phyloP scores from a whole-genome alignment of 768 basidiomycete genomes.

The Panaeolus papilionaceus region DNA sequence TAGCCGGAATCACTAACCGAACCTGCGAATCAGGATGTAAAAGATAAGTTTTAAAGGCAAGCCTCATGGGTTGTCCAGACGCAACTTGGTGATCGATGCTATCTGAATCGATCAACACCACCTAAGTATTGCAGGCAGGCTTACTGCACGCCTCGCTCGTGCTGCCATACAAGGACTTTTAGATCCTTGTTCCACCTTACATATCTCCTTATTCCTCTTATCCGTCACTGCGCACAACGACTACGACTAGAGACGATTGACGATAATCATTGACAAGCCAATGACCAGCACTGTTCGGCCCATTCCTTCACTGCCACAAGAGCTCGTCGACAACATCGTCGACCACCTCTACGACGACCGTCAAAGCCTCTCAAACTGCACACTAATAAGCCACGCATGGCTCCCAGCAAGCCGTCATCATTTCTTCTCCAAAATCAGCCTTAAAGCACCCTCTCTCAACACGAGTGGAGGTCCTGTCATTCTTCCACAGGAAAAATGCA shows the following conservation, averaged over 20 bases:
- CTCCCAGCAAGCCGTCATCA: slow-evolving; percentile 44
- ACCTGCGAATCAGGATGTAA: slow-evolving; percentile 1
- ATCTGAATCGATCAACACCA: slow-evolving; percentile 5
- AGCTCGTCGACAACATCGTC: slow-evolving; percentile 53
- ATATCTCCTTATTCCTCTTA: slow-evolving; percentile 4
- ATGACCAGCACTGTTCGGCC: slow-evolving; percentile 21
- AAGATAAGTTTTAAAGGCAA: slow-evolving; percentile 8
- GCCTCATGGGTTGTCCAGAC: slow-evolving; percentile 4
- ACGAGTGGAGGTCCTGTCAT: neutral
- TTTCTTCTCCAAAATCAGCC: slow-evolving; percentile 45
- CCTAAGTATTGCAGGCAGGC: slow-evolving; percentile 10
- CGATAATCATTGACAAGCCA: slow-evolving; percentile 17
- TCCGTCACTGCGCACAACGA: slow-evolving; percentile 9
- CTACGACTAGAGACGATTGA: slow-evolving; percentile 16
- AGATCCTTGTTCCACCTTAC: neutral
- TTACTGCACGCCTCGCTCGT: slow-evolving; percentile 5
- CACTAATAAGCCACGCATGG: slow-evolving; percentile 47
- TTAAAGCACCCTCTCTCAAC: slow-evolving; percentile 39
- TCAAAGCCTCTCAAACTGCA: slow-evolving; percentile 37
- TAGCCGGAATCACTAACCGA: slow-evolving; percentile 7
- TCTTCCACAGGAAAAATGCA: slow-evolving; percentile 40
- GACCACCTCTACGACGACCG: slow-evolving; percentile 48
- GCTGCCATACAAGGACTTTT: neutral
- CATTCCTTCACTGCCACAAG: slow-evolving; percentile 43
- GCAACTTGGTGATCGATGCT: slow-evolving; percentile 5